Percentiles rank a stretch among this genome's conserved stretches.
These are phyloP conservation scores for Monosporascus sp. DNA, from an alignment of 2,329 filamentous ascomycete species.

Conservation along the genomic window DNA sequence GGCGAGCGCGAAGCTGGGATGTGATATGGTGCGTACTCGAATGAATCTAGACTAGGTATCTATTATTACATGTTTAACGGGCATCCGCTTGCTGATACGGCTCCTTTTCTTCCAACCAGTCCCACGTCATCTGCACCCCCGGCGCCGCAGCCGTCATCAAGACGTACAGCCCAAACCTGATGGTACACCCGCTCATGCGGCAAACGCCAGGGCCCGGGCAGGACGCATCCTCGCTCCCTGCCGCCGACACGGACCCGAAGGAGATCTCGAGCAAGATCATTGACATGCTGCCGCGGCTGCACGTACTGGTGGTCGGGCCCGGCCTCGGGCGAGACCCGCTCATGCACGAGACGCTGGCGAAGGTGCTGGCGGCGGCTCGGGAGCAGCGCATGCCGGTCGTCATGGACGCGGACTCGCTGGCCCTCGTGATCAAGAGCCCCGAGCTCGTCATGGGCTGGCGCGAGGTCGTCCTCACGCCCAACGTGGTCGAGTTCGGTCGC, in stretches of 20 bases:
- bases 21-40: conserved; percentile 67
- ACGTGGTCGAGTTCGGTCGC: conserved; percentile 86
- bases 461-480: conserved; percentile 86
- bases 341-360: conserved; percentile 81
- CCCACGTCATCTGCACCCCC: conserved; percentile 93
- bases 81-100: background rate
- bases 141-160: conserved; percentile 87
- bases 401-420: conserved; percentile 84
- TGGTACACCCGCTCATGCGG: conserved; percentile 96
- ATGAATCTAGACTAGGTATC: background rate
- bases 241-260: conserved; percentile 52
- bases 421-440: conserved; percentile 70
- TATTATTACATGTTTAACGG: background rate
- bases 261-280: conserved; percentile 65
- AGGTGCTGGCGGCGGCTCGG: conserved; percentile 74
- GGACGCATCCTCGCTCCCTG: conserved; percentile 42
- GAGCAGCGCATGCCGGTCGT: conserved; percentile 72
- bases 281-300: conserved; percentile 77
- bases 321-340: conserved; percentile 84
- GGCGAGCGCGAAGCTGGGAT: conserved; percentile 85
- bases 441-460: conserved; percentile 75
- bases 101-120: conserved; percentile 41
- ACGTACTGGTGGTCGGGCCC: conserved; percentile 89
- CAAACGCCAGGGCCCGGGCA: conserved; percentile 46
- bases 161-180: conserved; percentile 94